Evolutionary conservation across 805 yeast genomes (phyloP).

Genomic region (Starmera quercuum): DNA sequence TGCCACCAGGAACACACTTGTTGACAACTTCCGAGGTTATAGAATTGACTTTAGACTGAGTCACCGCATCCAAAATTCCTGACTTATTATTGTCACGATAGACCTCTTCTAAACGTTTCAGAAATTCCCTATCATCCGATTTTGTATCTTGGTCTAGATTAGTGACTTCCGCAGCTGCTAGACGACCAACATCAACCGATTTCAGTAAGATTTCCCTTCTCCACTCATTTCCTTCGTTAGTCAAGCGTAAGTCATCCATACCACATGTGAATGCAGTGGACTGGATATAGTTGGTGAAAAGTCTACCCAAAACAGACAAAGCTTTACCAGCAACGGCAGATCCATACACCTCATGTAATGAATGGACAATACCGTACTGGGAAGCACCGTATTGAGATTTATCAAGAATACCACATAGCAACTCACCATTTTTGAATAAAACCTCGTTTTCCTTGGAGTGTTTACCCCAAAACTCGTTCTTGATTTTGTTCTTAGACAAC

Average conservation of each 20-base stretch:
- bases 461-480: slow-evolving; percentile 90
- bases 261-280: slow-evolving; percentile 97
- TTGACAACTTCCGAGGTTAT: slow-evolving; percentile 93
- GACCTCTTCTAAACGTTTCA: slow-evolving; percentile 87
- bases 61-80: slow-evolving; percentile 91
- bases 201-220: slow-evolving; percentile 74
- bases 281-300: slow-evolving; percentile 90
- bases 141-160: slow-evolving; percentile 51
- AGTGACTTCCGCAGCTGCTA: slow-evolving; percentile 92
- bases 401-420: slow-evolving; percentile 88
- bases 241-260: slow-evolving; percentile 96
- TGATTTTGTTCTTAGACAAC: slow-evolving; percentile 77
- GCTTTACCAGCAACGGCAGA: slow-evolving; percentile 84
- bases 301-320: slow-evolving; percentile 85
- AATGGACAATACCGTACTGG: slow-evolving; percentile 92
- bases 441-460: slow-evolving; percentile 83
- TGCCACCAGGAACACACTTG: slow-evolving; percentile 92
- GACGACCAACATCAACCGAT: slow-evolving; percentile 76
- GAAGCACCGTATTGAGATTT: slow-evolving; percentile 98
- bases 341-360: slow-evolving; percentile 94
- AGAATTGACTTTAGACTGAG: slow-evolving; percentile 86
- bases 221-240: slow-evolving; percentile 86
- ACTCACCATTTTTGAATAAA: slow-evolving; percentile 76
- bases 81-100: slow-evolving; percentile 87
- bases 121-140: slow-evolving; percentile 65